Percentiles rank a stretch among this genome's conserved stretches.
These are phyloP conservation scores for Pseudopyrenochaeta lycopersici DNA, from an alignment of 2,329 filamentous ascomycete genomes.

Conservation along the genomic window DNA sequence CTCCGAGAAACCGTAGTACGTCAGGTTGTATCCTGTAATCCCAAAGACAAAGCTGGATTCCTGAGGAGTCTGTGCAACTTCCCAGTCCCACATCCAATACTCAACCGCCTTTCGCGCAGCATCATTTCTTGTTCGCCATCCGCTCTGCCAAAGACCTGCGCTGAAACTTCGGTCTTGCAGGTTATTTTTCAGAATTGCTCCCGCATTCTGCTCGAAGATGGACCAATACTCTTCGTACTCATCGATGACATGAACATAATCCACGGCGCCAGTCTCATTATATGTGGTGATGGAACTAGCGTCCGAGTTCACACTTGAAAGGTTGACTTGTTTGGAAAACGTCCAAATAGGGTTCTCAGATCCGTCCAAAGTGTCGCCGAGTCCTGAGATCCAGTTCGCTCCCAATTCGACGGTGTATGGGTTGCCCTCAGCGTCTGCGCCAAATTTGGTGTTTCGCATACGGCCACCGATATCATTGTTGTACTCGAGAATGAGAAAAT, in stretches of 20 bases:
- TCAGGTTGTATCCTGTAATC: slow-evolving; percentile 66
- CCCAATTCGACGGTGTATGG: slow-evolving; percentile 70
- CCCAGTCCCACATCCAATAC: slow-evolving; percentile 68
- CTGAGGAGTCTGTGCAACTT: slow-evolving; percentile 66
- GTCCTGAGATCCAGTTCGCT: slow-evolving; percentile 71
- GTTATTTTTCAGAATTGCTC: slow-evolving; percentile 66
- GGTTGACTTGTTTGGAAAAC: slow-evolving; percentile 65
- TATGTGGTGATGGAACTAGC: slow-evolving; percentile 68
- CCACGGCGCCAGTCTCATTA: slow-evolving; percentile 63
- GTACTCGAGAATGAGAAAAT: slow-evolving; percentile 73
- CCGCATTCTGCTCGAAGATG: slow-evolving; percentile 62
- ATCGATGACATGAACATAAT: slow-evolving; percentile 63
- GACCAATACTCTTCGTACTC: slow-evolving; percentile 60
- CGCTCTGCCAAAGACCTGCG: slow-evolving; percentile 66
- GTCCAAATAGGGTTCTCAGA: slow-evolving; percentile 71
- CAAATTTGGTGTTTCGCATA: slow-evolving; percentile 66
- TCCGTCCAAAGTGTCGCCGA: slow-evolving; percentile 43
- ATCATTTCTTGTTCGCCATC: slow-evolving; percentile 68
- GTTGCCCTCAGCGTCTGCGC: slow-evolving; percentile 59
- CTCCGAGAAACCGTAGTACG: slow-evolving; percentile 69
- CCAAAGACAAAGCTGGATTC: slow-evolving; percentile 65
- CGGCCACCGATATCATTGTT: slow-evolving; percentile 70
- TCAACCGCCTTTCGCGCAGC: slow-evolving; percentile 68
- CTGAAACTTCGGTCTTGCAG: slow-evolving; percentile 70
- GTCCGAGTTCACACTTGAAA: slow-evolving; percentile 67